phyloP scores from a whole-genome alignment of 2,329 filamentous ascomycete genomes.

The Fusarium coffeatum region DNA sequence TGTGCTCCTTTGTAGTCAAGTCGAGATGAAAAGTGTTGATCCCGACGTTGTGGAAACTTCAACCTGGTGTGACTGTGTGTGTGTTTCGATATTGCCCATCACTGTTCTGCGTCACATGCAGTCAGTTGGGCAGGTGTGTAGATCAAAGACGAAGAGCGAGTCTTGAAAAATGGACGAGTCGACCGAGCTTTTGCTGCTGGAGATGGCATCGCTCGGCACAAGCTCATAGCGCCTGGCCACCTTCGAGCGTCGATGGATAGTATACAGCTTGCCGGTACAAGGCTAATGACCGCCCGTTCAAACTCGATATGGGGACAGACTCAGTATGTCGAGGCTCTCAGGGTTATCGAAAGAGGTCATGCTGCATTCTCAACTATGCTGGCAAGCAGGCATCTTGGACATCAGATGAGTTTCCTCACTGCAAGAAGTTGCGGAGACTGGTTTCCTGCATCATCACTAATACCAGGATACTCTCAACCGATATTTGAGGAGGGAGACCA shows the following conservation, averaged over 20 bases:
- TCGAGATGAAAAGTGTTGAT: constrained; percentile 54
- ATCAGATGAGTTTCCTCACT: not conserved
- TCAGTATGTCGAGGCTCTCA: not conserved
- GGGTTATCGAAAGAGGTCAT: not conserved
- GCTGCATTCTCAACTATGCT: not conserved
- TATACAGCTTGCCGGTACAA: not conserved
- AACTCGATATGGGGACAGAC: not conserved
- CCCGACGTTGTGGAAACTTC: constrained; percentile 45
- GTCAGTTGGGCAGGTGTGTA: constrained; percentile 20
- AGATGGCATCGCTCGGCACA: not conserved
- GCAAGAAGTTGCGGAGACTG: not conserved
- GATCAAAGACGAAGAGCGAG: constrained; percentile 23
- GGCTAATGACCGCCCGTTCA: not conserved
- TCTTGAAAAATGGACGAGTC: not conserved
- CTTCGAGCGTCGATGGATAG: not conserved
- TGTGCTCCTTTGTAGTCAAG: constrained; percentile 53
- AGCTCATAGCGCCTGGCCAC: not conserved
- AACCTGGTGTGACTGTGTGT: constrained; percentile 46
- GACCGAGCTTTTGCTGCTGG: not conserved
- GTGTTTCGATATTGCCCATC: constrained; percentile 41
- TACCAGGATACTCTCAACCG: not conserved
- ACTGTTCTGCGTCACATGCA: constrained; percentile 19
- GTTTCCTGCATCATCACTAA: not conserved
- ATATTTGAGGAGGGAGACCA: not conserved
- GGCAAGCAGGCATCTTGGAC: not conserved